Evolutionary conservation across 1,284 basidiomycete species (phyloP).

Genomic region (Ganoderma resinaceum): DNA sequence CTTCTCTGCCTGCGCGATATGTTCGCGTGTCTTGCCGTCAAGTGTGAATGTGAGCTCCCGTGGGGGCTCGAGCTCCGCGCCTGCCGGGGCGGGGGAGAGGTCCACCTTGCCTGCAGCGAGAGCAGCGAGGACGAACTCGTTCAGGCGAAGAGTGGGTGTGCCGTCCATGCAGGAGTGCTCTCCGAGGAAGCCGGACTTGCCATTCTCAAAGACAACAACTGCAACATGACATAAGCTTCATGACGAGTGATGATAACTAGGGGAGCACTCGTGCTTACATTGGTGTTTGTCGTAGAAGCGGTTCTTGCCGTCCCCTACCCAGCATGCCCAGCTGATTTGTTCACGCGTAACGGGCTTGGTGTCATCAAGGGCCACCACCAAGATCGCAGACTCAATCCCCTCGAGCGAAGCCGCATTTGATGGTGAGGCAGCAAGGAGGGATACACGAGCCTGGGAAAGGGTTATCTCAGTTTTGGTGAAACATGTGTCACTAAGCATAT

Average conservation of each 20-base stretch:
- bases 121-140: conserved; percentile 91
- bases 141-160: conserved; percentile 93
- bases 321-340: conserved; percentile 84
- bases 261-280: conserved; percentile 53
- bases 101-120: conserved; percentile 84
- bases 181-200: conserved; percentile 91
- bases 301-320: conserved; percentile 94
- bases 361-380: conserved; percentile 90
- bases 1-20: conserved; percentile 62
- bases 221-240: conserved; percentile 14
- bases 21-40: conserved; percentile 61
- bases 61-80: conserved; percentile 60
- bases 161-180: conserved; percentile 97
- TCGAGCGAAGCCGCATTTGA: conserved; percentile 74
- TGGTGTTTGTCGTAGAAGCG: conserved; percentile 99
- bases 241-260: not conserved
- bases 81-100: conserved; percentile 56
- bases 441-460: conserved; percentile 60
- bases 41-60: conserved; percentile 79
- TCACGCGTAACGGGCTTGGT: conserved; percentile 81
- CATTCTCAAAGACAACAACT: conserved; percentile 95
- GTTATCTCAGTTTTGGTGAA: not conserved
- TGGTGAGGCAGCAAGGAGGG: conserved; percentile 71
- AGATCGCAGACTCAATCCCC: conserved; percentile 90
- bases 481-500: not conserved